Base-by-base conservation (phyloP, 768 basidiomycete species). In the Boletus vermiculosoides region DNA sequence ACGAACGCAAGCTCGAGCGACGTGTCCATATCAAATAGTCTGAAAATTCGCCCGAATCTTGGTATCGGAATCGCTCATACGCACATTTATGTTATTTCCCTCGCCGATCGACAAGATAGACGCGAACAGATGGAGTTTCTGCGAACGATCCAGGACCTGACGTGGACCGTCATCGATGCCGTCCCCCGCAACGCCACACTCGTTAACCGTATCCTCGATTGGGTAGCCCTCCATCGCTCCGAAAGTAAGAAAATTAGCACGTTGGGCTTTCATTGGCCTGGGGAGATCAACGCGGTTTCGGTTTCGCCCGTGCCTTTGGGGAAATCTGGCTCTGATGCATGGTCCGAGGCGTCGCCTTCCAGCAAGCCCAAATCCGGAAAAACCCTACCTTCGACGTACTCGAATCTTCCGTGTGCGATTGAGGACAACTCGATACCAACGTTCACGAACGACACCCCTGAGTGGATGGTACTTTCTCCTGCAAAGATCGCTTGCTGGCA, bases 401-500 rank as follows among this genome's bases (percentile, higher is more conserved):
- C 63, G n/a, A 62, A 23, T 20, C 61, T 83, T 9, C 73, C 76
- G 28, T 82, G 80, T 65, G 77, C 83, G 37, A 72, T 62, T 15
- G 60, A 76, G 42, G 74, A 84, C 61, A 69, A 74, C 58, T 66
- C 68, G 16, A 63, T 80, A 18, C 57, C 69, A 0, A 61, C 71
- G 9, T 80, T 76, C 58, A 64, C 59, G 37, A 61, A 73, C 15
- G 59, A 59, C 0, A 66, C 82, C 8, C 80, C 80, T 3, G 71
- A 75, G 23, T 76, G 83, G 67, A 74, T 76, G 66, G 58, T 83
- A 31, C 80, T 91, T 48, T 84, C 85, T 1, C 73, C 77, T 28
- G 78, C 79, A 18, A 82, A 86, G 52, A 68, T 89, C 36, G 86
- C 87, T 12, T 90, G 87, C 69, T 90, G 86, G 86, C 74, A 83